Evolutionary conservation across 768 basidiomycete genomes (phyloP).

Genomic region (Vararia minispora): DNA sequence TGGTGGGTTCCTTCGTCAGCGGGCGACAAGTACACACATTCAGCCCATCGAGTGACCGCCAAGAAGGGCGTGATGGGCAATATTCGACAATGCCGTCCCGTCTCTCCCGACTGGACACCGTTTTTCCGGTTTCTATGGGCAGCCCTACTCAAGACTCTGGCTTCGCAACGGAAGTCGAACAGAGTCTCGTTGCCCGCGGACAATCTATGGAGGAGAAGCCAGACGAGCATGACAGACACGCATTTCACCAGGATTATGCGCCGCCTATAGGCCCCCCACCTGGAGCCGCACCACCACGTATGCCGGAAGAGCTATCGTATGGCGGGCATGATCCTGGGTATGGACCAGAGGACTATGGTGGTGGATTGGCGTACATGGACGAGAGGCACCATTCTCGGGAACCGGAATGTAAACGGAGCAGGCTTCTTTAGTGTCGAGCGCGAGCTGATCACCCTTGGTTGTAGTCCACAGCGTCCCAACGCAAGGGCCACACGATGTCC

Average conservation of each 20-base stretch:
- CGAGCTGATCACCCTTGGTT: not conserved
- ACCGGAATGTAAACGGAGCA: constrained; percentile 8
- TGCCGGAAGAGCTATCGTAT: constrained; percentile 3
- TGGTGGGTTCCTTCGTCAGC: not conserved
- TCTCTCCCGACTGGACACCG: not conserved
- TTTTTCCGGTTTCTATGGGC: constrained; percentile 5
- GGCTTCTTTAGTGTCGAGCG: constrained; percentile 1
- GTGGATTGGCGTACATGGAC: constrained; percentile 20
- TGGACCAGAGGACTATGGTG: constrained; percentile 15
- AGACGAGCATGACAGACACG: constrained; percentile 9
- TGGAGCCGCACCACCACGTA: constrained; percentile 27
- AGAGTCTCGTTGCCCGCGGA: not conserved
- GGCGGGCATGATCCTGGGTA: constrained; percentile 3
- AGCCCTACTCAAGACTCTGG: constrained; percentile 8
- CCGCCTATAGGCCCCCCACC: constrained; percentile 31
- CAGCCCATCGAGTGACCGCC: not conserved
- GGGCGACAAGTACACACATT: not conserved
- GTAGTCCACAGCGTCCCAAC: not conserved
- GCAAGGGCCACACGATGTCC: constrained; percentile 1
- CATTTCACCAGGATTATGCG: constrained; percentile 21
- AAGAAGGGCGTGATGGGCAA: not conserved
- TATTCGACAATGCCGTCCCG: not conserved
- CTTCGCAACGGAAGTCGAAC: constrained; percentile 5
- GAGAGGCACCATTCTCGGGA: not conserved
- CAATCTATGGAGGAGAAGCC: not conserved